Conservation (phyloP, 352 stramenopile genomes). For the Globisporangium abappressorium region DNA sequence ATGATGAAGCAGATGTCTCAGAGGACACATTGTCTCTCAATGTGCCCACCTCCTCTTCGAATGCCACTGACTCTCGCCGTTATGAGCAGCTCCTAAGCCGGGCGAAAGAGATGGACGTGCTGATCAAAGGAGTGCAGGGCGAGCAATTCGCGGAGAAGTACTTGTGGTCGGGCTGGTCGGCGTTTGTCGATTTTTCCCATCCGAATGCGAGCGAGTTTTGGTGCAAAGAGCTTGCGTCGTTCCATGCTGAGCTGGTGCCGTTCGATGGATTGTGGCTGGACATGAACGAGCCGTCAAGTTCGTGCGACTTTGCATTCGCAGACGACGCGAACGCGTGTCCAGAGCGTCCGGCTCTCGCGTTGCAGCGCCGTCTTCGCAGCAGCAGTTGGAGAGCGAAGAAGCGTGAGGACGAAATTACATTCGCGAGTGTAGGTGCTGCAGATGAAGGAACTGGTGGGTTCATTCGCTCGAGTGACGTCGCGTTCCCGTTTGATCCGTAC, state of each 20-base stretch:
- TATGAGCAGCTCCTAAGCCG: conserved; percentile 26
- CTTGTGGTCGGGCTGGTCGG: conserved; percentile 58
- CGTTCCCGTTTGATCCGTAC: conserved; percentile 81
- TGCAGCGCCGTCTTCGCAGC: not conserved
- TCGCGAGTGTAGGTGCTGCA: not conserved
- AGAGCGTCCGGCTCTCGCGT: not conserved
- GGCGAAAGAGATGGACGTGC: conserved; percentile 56
- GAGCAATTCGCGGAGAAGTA: conserved; percentile 65
- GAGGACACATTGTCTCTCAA: not conserved
- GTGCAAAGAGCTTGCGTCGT: conserved; percentile 55
- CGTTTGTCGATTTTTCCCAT: conserved; percentile 86
- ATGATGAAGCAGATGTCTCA: not conserved
- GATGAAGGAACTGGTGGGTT: conserved; percentile 26
- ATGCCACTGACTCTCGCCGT: not conserved
- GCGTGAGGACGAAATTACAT: not conserved
- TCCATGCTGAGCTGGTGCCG: conserved; percentile 52
- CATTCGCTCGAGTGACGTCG: conserved; percentile 64
- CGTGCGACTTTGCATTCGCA: conserved; percentile 51
- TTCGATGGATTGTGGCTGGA: conserved; percentile 88
- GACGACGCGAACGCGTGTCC: conserved; percentile 35
- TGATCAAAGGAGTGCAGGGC: conserved; percentile 72
- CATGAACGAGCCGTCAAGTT: conserved; percentile 73
- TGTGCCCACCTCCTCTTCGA: conserved; percentile 1
- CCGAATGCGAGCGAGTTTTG: conserved; percentile 69
- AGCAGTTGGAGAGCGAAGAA: not conserved